Evolutionary conservation across 169 alveolate species (phyloP).

Genomic region (Plasmodium coatneyi): DNA sequence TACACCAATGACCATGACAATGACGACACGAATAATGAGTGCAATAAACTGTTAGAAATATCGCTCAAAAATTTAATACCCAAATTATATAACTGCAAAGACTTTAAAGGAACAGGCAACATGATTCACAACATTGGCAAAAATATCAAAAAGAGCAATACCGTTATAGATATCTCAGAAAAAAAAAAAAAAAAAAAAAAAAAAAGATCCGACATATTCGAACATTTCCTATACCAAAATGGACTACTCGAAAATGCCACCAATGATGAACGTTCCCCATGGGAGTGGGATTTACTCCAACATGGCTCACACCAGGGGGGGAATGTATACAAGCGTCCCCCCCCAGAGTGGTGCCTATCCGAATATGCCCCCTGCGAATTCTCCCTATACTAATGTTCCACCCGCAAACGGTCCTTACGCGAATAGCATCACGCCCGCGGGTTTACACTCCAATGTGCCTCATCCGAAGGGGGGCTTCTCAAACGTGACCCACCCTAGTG

Average conservation of each 20-base stretch:
- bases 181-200: constrained; percentile 32
- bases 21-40: background rate
- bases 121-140: constrained; percentile 18
- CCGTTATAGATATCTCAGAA: background rate
- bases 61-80: constrained; percentile 56
- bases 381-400: background rate
- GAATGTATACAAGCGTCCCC: background rate
- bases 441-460: background rate
- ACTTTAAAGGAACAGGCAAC: constrained; percentile 27
- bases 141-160: background rate
- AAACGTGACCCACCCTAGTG: background rate
- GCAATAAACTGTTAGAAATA: background rate
- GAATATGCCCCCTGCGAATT: background rate
- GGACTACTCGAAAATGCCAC: background rate
- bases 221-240: background rate
- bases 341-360: background rate
- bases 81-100: constrained; percentile 34
- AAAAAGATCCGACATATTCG: background rate
- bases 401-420: background rate
- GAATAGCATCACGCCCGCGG: background rate
- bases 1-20: background rate
- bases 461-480: background rate
- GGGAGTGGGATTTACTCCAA: background rate
- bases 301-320: background rate
- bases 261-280: background rate